Conservation (phyloP, 495 filamentous ascomycete species). For the Penicillium odoratum region DNA sequence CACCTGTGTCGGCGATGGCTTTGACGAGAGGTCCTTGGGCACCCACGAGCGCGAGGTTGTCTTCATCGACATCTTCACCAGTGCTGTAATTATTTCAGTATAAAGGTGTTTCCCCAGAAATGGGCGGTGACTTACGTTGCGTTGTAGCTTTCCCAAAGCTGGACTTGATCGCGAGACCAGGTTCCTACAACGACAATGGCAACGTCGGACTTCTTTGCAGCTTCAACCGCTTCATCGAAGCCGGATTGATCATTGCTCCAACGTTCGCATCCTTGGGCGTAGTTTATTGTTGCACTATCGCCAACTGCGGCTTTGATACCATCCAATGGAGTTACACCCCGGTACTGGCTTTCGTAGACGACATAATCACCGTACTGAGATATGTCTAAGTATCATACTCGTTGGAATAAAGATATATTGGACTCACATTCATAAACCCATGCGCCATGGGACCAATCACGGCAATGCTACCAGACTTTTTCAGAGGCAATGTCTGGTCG, state of each 20-base stretch:
- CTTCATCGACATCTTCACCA: slow-evolving; percentile 68
- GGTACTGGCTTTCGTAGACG: slow-evolving; percentile 57
- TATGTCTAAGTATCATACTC: too few species aligned
- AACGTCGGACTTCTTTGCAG: slow-evolving; percentile 64
- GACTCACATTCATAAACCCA: slow-evolving; percentile 65
- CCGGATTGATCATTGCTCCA: slow-evolving; percentile 67
- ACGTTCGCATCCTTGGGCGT: slow-evolving; percentile 69
- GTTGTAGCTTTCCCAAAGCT: slow-evolving; percentile 68
- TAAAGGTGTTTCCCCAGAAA: too few species aligned
- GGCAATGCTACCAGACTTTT: slow-evolving; percentile 52
- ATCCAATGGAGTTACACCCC: slow-evolving; percentile 64
- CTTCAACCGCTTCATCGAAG: slow-evolving; percentile 60
- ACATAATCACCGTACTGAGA: slow-evolving; percentile 67
- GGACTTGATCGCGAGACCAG: slow-evolving; percentile 68
- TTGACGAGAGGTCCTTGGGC: slow-evolving; percentile 64
- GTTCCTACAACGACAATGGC: slow-evolving; percentile 73
- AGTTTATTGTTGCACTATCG: slow-evolving; percentile 52
- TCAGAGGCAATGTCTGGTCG: slow-evolving; percentile 54
- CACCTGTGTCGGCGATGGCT: slow-evolving; percentile 62
- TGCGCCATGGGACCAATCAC: slow-evolving; percentile 75
- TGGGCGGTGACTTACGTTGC: slow-evolving; percentile 45
- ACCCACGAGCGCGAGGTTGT: slow-evolving; percentile 64
- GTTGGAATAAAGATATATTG: too few species aligned
- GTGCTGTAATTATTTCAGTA: slow-evolving; percentile 41
- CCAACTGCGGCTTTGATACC: slow-evolving; percentile 63